Evolutionary conservation across 192 early-diverging fungal genomes (phyloP).

Genomic region (Obelidium mucronatum): DNA sequence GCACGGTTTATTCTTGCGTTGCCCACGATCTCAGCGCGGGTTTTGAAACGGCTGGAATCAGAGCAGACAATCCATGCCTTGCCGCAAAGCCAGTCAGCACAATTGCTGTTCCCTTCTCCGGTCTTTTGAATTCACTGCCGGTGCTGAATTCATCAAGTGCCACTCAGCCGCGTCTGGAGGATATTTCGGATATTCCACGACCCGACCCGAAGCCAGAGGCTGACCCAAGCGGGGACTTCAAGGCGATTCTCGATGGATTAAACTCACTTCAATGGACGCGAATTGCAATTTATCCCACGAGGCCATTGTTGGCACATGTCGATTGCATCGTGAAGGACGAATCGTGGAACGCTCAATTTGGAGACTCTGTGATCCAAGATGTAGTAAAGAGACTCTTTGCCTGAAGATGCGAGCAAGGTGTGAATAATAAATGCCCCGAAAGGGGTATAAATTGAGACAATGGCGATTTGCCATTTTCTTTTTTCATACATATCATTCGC

Average conservation of each 20-base stretch:
- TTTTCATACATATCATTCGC: slow-evolving; percentile 14
- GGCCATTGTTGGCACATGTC: slow-evolving; percentile 9
- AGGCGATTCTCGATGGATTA: background rate
- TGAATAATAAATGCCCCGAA: too few species aligned
- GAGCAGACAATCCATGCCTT: slow-evolving; percentile 3
- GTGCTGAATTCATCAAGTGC: background rate
- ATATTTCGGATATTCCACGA: background rate
- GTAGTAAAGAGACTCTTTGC: slow-evolving; percentile 8
- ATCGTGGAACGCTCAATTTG: background rate
- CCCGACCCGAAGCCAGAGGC: background rate
- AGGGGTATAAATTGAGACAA: too few species aligned
- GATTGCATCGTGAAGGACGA: slow-evolving; percentile 22
- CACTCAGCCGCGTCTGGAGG: background rate
- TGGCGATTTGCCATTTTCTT: background rate
- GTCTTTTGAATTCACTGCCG: slow-evolving; percentile 7
- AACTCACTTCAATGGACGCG: slow-evolving; percentile 12
- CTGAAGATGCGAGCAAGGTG: too few species aligned
- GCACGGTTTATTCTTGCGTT: slow-evolving; percentile 15
- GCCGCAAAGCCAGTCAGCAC: background rate
- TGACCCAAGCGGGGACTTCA: background rate
- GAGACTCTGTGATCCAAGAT: slow-evolving; percentile 22
- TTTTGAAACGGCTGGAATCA: slow-evolving; percentile 7
- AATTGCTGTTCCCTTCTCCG: background rate
- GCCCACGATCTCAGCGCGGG: slow-evolving; percentile 2
- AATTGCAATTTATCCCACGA: slow-evolving; percentile 15